Conservation (phyloP, 2,329 filamentous ascomycete genomes). For the Penicillium crustosum region DNA sequence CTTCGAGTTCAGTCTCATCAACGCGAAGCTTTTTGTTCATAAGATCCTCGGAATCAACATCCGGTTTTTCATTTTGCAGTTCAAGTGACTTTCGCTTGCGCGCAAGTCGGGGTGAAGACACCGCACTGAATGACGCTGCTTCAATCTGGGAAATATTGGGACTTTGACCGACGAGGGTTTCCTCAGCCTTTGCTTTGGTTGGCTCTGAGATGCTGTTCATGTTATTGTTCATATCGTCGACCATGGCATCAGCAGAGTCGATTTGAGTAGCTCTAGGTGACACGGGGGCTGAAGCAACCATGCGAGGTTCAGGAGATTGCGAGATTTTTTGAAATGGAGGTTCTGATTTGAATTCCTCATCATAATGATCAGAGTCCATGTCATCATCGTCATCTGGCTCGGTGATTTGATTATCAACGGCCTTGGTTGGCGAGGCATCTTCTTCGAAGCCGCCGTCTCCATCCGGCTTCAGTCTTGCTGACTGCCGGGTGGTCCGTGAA, state of each 20-base stretch:
- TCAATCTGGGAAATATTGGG: not conserved
- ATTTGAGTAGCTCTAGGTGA: constrained; percentile 12
- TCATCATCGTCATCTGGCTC: constrained; percentile 11
- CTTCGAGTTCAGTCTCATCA: constrained; percentile 30
- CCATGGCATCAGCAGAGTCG: constrained; percentile 1
- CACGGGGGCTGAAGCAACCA: constrained; percentile 15
- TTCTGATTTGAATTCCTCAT: constrained; percentile 14
- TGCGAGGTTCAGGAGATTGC: constrained; percentile 13
- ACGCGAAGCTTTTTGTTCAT: constrained; percentile 33
- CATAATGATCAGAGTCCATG: constrained; percentile 5
- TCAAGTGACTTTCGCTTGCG: constrained; percentile 32
- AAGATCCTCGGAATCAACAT: constrained; percentile 15
- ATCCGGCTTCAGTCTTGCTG: constrained; percentile 33
- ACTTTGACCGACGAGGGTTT: not conserved
- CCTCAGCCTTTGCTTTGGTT: constrained; percentile 1
- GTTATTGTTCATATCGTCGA: not conserved
- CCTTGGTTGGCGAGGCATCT: constrained; percentile 13
- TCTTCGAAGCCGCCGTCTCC: constrained; percentile 23
- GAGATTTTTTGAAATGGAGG: constrained; percentile 17
- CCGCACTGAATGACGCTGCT: not conserved
- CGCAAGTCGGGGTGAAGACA: constrained; percentile 17
- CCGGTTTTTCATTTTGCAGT: constrained; percentile 19
- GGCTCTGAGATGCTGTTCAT: not conserved
- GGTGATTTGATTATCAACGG: constrained; percentile 9
- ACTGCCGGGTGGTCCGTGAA: constrained; percentile 36